Conservation (phyloP, 306 rosid genomes). For the Acacia crassicarpa region DNA sequence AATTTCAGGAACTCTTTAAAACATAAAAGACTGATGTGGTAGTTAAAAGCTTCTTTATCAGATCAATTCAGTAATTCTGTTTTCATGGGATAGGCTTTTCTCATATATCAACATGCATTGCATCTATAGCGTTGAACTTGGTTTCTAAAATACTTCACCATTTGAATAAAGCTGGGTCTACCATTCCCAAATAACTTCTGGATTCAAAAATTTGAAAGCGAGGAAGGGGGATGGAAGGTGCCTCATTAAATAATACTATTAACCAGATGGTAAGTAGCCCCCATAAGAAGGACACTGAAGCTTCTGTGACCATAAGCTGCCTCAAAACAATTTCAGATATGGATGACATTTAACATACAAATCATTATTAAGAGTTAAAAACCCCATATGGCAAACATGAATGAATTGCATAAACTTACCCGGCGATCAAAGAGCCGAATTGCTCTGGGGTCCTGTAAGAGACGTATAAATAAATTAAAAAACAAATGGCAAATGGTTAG, state of each 20-base stretch:
- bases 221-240: background rate
- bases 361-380: background rate
- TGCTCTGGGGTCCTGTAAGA: conserved; percentile 86
- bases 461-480: conserved; percentile 14
- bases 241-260: background rate
- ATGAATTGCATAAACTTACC: conserved; percentile 50
- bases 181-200: conserved; percentile 4
- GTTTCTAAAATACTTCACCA: background rate
- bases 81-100: conserved; percentile 6
- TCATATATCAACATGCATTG: background rate
- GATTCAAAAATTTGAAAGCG: conserved; percentile 6
- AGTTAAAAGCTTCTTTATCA: conserved; percentile 15
- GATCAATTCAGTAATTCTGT: background rate
- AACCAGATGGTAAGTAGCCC: conserved; percentile 11
- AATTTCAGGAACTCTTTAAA: conserved; percentile 15
- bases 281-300: background rate
- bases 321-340: conserved; percentile 1
- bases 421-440: conserved; percentile 90
- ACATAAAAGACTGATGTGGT: background rate
- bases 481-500: conserved; percentile 18
- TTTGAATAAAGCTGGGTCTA: background rate
- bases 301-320: conserved; percentile 1
- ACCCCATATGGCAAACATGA: background rate
- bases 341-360: conserved; percentile 7
- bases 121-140: conserved; percentile 7